Evolutionary conservation across 1,139 yeast genomes (phyloP), one percentile per base, ranked within the genome.

Genomic region (Komagataea norvegica): DNA sequence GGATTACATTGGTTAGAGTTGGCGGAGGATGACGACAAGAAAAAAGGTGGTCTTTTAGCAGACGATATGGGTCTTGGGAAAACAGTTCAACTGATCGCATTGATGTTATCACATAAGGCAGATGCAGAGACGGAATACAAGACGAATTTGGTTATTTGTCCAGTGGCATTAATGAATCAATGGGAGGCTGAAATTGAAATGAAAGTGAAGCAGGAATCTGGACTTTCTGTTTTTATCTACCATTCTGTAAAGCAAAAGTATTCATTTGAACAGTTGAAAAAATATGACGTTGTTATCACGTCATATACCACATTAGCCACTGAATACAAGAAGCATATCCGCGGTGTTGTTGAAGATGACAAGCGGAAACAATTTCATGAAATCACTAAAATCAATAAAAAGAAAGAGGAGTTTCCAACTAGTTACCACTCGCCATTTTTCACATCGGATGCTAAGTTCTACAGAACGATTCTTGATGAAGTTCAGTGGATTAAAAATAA

Each of bases 61-160:
- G 96, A 88, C 62, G 96, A 85, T 63, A 88, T 88, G 96, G 96
- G 96, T 23, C 65, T 88, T 23, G 96, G 96, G 44, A 89, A 88
- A 59, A 88, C 96, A 0, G 78, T 88, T 29, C 96, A 88, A 60
- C 74, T 87, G 3, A 67, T 86, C 32, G 77, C 94, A 0, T 58
- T 86, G 33, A 77, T 87, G 51, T 54, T 85, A 42, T 70, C 82
- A 3, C 70, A 74, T 52, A 66, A 64, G 41, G 67, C 82, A 0
- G 16, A 27, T n/a, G n/a, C 29, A 16, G 33, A 34, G 11, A 29
- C 34, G 8, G 46, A 45, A 3, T 23, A 38, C 21, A 77, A 72
- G 48, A 77, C 91, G 0, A 86, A 81, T n/a, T 63, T 89, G 39
- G 72, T 89, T 32, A 72, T 89, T 11, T 89, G 89, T 0, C 96